phyloP scores from a whole-genome alignment of 1,284 basidiomycete genomes.

The Wallemia hederae region DNA sequence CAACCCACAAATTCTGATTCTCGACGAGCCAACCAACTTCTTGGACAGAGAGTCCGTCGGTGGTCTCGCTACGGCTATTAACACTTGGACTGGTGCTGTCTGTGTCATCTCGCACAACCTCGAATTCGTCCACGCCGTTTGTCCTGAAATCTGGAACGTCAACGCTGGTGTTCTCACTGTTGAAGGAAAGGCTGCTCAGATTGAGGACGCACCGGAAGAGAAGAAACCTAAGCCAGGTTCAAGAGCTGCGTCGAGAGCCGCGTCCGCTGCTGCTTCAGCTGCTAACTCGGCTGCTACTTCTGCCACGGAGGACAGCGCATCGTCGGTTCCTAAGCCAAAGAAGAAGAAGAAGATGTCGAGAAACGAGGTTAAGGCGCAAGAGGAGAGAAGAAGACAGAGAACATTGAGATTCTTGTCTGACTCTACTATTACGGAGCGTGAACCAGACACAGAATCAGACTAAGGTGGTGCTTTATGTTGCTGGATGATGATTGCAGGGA shows the following conservation, averaged over 20 bases:
- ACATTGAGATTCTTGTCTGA: constrained; percentile 58
- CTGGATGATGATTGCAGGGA: too few species aligned
- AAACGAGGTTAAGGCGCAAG: constrained; percentile 64
- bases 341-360: constrained; percentile 67
- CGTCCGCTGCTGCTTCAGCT: constrained; percentile 15
- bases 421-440: constrained; percentile 26
- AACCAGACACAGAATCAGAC: constrained; percentile 14
- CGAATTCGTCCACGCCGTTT: constrained; percentile 65
- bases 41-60: constrained; percentile 67
- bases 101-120: constrained; percentile 87
- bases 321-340: constrained; percentile 18
- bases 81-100: constrained; percentile 84
- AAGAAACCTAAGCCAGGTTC: constrained; percentile 8
- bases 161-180: constrained; percentile 45
- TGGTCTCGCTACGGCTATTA: constrained; percentile 81
- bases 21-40: constrained; percentile 93
- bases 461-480: too few species aligned
- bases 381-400: constrained; percentile 44
- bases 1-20: constrained; percentile 42
- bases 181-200: constrained; percentile 54
- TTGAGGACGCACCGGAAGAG: constrained; percentile 36
- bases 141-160: constrained; percentile 35
- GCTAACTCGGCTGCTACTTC: constrained; percentile 15
- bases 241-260: constrained; percentile 14
- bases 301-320: constrained; percentile 16